These are phyloP conservation scores for Aristolochia fimbriata DNA, from an alignment of 164 flowering plant species.

Conservation along the genomic window DNA sequence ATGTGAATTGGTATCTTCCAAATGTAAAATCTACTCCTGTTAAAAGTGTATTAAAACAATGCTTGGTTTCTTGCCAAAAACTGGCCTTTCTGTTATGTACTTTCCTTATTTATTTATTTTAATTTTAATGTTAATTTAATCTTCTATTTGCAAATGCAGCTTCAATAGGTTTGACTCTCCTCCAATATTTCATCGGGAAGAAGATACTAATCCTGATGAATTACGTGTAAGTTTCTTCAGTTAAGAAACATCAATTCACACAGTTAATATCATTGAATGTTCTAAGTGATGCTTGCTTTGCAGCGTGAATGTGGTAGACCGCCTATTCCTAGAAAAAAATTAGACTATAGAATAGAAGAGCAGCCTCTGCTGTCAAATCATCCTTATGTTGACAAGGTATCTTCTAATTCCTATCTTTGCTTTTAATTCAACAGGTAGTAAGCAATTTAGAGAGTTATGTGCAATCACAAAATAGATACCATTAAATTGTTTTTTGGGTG, in stretches of 20 bases:
- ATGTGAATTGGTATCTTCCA: too few species aligned
- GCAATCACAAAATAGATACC: too few species aligned
- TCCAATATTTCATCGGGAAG: constrained; percentile 87
- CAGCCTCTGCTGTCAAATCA: constrained; percentile 71
- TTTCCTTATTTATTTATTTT: too few species aligned
- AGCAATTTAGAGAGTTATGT: too few species aligned
- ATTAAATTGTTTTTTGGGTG: too few species aligned
- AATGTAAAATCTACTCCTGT: too few species aligned
- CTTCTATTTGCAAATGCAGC: constrained; percentile 31
- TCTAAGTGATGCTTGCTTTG: constrained; percentile 7
- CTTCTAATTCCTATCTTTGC: background rate
- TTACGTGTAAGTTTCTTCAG: constrained; percentile 40
- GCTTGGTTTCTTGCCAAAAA: too few species aligned
- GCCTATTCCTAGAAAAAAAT: constrained; percentile 66
- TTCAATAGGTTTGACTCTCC: constrained; percentile 89
- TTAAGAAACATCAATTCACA: background rate
- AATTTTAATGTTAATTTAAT: too few species aligned
- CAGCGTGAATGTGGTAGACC: constrained; percentile 96
- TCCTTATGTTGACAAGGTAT: constrained; percentile 91
- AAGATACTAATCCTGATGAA: constrained; percentile 78
- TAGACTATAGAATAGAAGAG: constrained; percentile 62
- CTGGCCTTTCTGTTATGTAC: too few species aligned
- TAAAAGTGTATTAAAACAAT: too few species aligned
- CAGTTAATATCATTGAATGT: background rate
- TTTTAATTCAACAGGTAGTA: too few species aligned